Evolutionary conservation across 306 rosid species (phyloP).

Genomic region (Acacia melanoxylon): DNA sequence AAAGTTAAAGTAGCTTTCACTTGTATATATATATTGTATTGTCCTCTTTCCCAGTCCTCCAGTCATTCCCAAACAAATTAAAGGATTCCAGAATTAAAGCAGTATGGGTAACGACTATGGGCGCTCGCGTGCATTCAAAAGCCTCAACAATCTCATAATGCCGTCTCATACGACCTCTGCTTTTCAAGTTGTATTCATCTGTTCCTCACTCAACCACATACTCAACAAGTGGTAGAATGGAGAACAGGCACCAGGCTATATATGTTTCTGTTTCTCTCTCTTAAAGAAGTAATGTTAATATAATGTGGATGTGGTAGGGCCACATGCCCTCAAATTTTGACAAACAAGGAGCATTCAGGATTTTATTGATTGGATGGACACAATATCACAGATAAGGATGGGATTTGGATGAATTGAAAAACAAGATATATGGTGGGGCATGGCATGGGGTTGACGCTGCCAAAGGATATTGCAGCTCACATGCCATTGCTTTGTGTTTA

Average conservation of each 20-base stretch:
- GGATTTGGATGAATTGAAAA: slow-evolving; percentile 34
- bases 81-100: slow-evolving; percentile 11
- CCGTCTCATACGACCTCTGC: background rate
- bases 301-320: background rate
- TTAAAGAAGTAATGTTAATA: background rate
- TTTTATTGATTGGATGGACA: background rate
- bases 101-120: background rate
- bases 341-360: slow-evolving; percentile 11
- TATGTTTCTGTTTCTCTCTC: background rate
- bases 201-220: background rate
- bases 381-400: slow-evolving; percentile 38
- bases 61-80: background rate
- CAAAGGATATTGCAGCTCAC: slow-evolving; percentile 22
- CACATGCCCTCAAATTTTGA: slow-evolving; percentile 17
- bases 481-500: background rate
- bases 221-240: background rate
- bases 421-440: slow-evolving; percentile 42
- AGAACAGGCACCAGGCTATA: background rate
- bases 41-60: slow-evolving; percentile 26
- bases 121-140: slow-evolving; percentile 33
- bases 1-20: background rate
- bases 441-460: slow-evolving; percentile 22
- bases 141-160: slow-evolving; percentile 30
- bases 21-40: background rate
- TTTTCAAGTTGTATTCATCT: background rate